These are phyloP conservation scores for Phenoliferia sp. DNA, from an alignment of 1,284 basidiomycete species.

Conservation along the genomic window DNA sequence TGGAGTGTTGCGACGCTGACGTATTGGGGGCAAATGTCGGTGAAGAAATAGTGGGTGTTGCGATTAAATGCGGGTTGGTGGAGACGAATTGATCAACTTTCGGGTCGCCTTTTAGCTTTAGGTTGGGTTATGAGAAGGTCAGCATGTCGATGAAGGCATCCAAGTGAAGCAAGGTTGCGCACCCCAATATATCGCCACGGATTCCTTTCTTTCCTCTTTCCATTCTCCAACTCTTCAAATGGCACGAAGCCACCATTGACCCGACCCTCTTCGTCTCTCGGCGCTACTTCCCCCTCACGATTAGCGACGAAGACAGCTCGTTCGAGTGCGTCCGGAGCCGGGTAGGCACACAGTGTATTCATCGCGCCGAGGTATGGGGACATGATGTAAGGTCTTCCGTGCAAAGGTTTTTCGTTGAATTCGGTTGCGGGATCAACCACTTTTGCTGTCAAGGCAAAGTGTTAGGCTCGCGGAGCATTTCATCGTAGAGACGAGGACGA, in stretches of 20 bases:
- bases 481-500: background rate
- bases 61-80: conserved; percentile 20
- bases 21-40: background rate
- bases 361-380: conserved; percentile 45
- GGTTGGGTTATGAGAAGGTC: background rate
- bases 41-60: background rate
- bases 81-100: conserved; percentile 21
- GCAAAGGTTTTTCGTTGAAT: conserved; percentile 41
- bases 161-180: conserved; percentile 19
- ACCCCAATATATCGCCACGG: conserved; percentile 47
- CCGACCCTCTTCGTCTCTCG: no score
- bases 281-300: conserved; percentile 24
- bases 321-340: conserved; percentile 12
- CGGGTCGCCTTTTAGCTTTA: conserved; percentile 22
- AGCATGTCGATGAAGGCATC: background rate
- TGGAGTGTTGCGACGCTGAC: background rate
- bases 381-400: conserved; percentile 46
- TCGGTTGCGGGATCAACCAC: conserved; percentile 43
- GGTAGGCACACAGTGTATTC: conserved; percentile 41
- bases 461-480: background rate
- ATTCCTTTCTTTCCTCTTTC: conserved; percentile 35
- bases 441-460: conserved; percentile 35
- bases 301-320: conserved; percentile 20
- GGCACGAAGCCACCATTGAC: conserved; percentile 44
- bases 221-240: conserved; percentile 34